Evolutionary conservation across 2,329 filamentous ascomycete species (phyloP).

Genomic region (Ilyonectria destructans): DNA sequence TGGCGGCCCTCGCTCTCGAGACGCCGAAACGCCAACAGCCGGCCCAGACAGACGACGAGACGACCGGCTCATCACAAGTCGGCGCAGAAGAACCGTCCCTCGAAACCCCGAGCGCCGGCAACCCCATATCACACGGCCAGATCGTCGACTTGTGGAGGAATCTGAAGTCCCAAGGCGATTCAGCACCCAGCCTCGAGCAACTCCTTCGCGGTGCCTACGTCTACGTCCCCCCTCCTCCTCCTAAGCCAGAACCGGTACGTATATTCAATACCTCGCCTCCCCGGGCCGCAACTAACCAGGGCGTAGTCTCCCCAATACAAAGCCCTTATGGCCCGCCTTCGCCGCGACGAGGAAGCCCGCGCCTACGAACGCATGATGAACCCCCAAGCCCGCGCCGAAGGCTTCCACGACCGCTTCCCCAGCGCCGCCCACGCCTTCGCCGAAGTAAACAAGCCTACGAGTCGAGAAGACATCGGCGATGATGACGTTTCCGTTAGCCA

Average conservation of each 20-base stretch:
- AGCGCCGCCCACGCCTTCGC: constrained; percentile 70
- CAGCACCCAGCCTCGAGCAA: constrained; percentile 72
- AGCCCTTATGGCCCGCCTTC: constrained; percentile 88
- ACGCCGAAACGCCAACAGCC: constrained; percentile 22
- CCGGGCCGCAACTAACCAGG: constrained; percentile 6
- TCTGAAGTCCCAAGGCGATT: constrained; percentile 58
- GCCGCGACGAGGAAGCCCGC: constrained; percentile 85
- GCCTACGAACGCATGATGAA: constrained; percentile 87
- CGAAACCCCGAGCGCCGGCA: constrained; percentile 68
- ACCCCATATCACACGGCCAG: constrained; percentile 81
- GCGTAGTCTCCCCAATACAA: constrained; percentile 84
- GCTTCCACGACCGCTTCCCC: constrained; percentile 74
- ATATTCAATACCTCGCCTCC: not conserved
- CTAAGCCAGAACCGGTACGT: constrained; percentile 83
- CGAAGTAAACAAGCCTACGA: constrained; percentile 66
- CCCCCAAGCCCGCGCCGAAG: constrained; percentile 69
- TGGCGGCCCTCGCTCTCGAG: constrained; percentile 70
- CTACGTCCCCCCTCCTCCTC: constrained; percentile 85
- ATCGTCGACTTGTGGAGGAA: constrained; percentile 74
- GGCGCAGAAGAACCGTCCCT: constrained; percentile 68
- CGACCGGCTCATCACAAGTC: constrained; percentile 18
- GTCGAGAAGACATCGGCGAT: constrained; percentile 65
- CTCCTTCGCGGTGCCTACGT: constrained; percentile 81
- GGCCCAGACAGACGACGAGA: constrained; percentile 36
- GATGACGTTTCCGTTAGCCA: constrained; percentile 81